Evolutionary conservation across 257 asterid genomes (phyloP).

Genomic region (Nemophila menziesii): DNA sequence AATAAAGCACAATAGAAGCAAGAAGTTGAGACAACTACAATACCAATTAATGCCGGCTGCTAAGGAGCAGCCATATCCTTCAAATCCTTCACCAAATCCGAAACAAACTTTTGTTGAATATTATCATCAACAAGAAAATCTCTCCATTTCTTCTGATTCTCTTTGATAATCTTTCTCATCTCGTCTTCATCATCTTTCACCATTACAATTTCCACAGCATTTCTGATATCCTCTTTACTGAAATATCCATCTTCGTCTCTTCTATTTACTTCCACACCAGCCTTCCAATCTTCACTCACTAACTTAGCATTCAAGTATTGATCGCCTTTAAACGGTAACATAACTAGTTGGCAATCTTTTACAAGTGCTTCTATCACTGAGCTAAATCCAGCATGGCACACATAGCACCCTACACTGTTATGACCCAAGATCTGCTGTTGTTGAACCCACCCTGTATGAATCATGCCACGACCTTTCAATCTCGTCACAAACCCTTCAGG

Average conservation of each 20-base stretch:
- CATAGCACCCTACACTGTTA: conserved; percentile 28
- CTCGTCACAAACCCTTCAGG: conserved; percentile 36
- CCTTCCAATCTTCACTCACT: conserved; percentile 28
- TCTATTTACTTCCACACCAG: conserved; percentile 42
- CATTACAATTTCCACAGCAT: conserved; percentile 25
- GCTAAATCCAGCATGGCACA: conserved; percentile 47
- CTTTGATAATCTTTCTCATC: conserved; percentile 16
- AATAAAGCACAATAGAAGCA: no score
- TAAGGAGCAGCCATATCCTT: conserved; percentile 6
- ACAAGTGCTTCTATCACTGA: conserved; percentile 38
- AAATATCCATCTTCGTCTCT: conserved; percentile 46
- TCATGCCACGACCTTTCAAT: conserved; percentile 19
- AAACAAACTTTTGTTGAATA: conserved; percentile 21
- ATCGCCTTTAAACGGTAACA: conserved; percentile 37
- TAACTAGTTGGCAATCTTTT: conserved; percentile 41
- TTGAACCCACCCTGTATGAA: conserved; percentile 52
- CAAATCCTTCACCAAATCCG: conserved; percentile 26
- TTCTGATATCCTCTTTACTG: conserved; percentile 23
- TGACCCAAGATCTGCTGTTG: conserved; percentile 44
- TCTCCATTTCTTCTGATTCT: conserved; percentile 32
- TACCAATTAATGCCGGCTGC: no score
- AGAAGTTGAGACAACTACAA: no score
- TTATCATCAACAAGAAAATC: conserved; percentile 23
- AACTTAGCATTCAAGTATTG: conserved; percentile 31
- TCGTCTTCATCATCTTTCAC: conserved; percentile 8